Evolutionary conservation across 305 asterid genomes (phyloP), one percentile per base, ranked within the genome.

Genomic region (Fraxinus greggii): DNA sequence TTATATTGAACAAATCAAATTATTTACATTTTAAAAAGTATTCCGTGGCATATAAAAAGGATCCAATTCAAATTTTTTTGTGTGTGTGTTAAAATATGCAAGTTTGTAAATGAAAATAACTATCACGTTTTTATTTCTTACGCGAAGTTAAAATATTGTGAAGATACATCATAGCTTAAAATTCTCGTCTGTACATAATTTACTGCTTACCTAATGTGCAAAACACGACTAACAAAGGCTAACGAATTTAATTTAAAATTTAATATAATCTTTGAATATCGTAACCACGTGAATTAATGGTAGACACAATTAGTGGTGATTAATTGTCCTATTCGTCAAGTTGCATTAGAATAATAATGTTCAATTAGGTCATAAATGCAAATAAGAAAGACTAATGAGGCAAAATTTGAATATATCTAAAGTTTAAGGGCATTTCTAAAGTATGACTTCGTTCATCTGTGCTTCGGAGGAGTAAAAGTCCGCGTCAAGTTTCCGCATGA

Each of bases 401-500:
- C 72, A 23, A 23, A 63, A 7, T 63, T 8, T 63, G 28, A 78
- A 78, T 67, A 83, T 17, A 36, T 70, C 4, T 42, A 24, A 15
- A 85, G 9, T 80, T 17, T 4, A 78, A 78, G 86, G 88, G 81
- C 77, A 70, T 7, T 3, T 17, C 3, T 72, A 10, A 67, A 83
- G 83, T 70, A 69, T 56, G 36, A 65, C 82, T 73, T 38, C 32
- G 10, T 72, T 33, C 36, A 33, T 33, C 59, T 40, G 12, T 4
- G 31, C 26, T 3, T 78, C 28, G 45, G 45, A 1, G 26, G 10
- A 56, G 3, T 40, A 40, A 0, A 59, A 40, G 26, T 21, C 90
- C 85, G 90, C 88, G 87, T 87, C 90, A 83, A 81, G 88, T 83
- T 81, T 83, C 90, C 86, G 88, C 90, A 83, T 67, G 6, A 81